Conservation (phyloP, 108 stramenopile species). For the Skeletonema grethae region DNA sequence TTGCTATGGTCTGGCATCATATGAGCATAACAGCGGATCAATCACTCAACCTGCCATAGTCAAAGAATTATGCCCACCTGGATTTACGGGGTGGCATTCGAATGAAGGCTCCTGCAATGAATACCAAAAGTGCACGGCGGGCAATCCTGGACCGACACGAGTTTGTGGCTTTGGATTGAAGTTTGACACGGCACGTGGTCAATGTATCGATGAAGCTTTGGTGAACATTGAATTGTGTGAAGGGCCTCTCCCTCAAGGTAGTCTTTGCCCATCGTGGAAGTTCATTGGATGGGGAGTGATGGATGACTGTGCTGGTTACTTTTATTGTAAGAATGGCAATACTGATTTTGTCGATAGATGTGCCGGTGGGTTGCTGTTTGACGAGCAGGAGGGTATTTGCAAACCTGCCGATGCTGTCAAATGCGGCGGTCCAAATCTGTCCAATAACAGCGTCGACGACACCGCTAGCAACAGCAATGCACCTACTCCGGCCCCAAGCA, state of each 20-base stretch:
- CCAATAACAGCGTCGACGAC: not conserved
- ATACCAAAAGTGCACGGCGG: not conserved
- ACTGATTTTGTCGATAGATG: not conserved
- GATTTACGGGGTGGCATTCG: not conserved
- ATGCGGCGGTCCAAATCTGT: not conserved
- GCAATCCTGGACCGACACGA: not conserved
- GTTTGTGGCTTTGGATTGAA: not conserved
- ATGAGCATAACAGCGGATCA: not conserved
- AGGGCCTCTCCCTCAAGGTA: not conserved
- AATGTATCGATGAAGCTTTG: conserved; percentile 2
- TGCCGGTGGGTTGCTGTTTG: not conserved
- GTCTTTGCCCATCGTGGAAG: not conserved
- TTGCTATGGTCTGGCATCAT: conserved; percentile 19
- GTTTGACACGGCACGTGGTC: not conserved
- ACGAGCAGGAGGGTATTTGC: not conserved
- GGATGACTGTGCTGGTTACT: not conserved
- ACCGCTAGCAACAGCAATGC: not conserved
- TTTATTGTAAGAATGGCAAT: not conserved
- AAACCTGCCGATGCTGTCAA: conserved; percentile 1
- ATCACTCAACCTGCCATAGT: not conserved
- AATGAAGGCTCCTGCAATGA: not conserved
- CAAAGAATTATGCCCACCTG: not conserved
- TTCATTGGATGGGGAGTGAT: not conserved
- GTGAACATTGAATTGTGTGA: not conserved
- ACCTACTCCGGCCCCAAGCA: not conserved